Evolutionary conservation across 2,329 filamentous ascomycete species (phyloP), one percentile per base, ranked within the genome.

Genomic region (Orbilia ellipsospora): DNA sequence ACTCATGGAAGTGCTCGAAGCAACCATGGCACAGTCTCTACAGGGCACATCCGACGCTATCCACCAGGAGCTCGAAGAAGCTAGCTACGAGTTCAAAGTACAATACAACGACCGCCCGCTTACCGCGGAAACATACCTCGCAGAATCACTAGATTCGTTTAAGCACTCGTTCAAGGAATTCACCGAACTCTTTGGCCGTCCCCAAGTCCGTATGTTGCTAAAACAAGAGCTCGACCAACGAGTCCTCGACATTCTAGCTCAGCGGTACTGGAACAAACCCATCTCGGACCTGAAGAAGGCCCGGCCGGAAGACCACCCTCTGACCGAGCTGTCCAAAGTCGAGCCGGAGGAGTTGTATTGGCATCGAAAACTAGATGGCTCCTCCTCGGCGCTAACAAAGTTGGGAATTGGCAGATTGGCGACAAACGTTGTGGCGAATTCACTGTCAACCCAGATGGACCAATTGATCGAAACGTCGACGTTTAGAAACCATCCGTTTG

Each of bases 141-240:
- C 95, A 1, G 95, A 98, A 82, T 96, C 92, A 78, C 85, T 99
- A 2, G 95, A 99, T 82, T 90, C 90, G 18, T 98, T 99, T 87
- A 99, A 99, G 83, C 96, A 98, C 82, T 92, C 93, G 0, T 99
- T 99, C 84, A 97, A 97, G 81, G 90, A 92, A 78, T 97, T 98
- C 80, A 90, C 93, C 0, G 93, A 96, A 78, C 87, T 88, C 31
- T 99, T 99, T 80, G 95, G 95, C 26, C 88, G 95, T 8, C 89
- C 91, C 6, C 91, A 99, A 82, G 94, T 99, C 81, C 90, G 92
- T 45, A 90, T 94, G 79, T 87, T 99, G 62, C 85, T 99, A 8
- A 99, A 99, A 82, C 87, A 90, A 72, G 94, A 97, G 81, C 87
- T 99, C 8, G 94, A 99, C 81, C 95, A 99, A 82, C 91, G 94